Evolutionary conservation across 192 early-diverging fungal species (phyloP).

Genomic region (Geranomyces variabilis): DNA sequence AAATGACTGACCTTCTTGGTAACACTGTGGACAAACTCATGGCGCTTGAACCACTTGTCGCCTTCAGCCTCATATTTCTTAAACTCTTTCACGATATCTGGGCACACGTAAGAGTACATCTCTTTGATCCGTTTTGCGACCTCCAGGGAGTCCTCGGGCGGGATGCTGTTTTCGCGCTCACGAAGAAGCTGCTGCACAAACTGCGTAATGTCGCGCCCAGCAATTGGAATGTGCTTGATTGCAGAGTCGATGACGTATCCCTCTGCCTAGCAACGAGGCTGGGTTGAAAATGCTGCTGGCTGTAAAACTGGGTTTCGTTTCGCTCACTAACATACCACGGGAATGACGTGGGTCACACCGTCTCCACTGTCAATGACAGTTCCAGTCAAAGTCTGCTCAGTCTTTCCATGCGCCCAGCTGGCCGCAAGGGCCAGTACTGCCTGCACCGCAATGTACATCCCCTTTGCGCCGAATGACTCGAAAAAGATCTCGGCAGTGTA

Average conservation of each 20-base stretch:
- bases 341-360: constrained; percentile 99
- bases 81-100: constrained; percentile 97
- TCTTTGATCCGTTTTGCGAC: constrained; percentile 97
- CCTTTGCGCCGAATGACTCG: constrained; percentile 97
- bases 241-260: constrained; percentile 98
- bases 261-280: constrained; percentile 69
- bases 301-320: neutral
- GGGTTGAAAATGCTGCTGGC: neutral
- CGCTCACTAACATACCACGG: constrained; percentile 69
- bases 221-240: constrained; percentile 99
- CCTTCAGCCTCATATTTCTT: constrained; percentile 88
- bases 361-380: constrained; percentile 98
- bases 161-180: constrained; percentile 94
- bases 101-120: constrained; percentile 94
- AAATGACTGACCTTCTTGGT: constrained; percentile 72
- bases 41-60: constrained; percentile 85
- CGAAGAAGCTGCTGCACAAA: constrained; percentile 98
- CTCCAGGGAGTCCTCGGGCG: constrained; percentile 94
- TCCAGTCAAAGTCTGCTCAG: constrained; percentile 90
- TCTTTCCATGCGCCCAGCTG: constrained; percentile 87
- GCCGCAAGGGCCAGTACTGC: constrained; percentile 97
- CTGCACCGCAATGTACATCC: constrained; percentile 99
- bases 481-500: constrained; percentile 99
- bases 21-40: constrained; percentile 82
- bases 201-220: constrained; percentile 94